Percentiles rank a stretch among this genome's conserved stretches.
Conservation (phyloP, 2,329 filamentous ascomycete species). For the Xylaria sp. region DNA sequence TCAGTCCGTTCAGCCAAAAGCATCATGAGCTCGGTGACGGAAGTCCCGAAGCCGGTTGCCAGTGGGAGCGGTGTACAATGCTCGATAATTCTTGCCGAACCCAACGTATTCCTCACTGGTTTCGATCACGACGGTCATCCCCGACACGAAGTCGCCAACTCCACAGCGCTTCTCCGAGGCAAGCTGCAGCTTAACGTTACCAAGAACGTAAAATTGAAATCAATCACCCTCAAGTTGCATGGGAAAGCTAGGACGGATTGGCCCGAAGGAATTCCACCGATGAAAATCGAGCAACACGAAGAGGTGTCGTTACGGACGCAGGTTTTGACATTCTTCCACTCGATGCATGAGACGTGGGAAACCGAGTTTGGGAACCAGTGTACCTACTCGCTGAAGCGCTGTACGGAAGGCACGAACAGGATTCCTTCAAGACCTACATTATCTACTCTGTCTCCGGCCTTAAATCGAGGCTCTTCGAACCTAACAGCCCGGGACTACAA, state of each 20-base stretch:
- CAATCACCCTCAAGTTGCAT: slow-evolving; percentile 85
- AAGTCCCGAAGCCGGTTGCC: slow-evolving; percentile 78
- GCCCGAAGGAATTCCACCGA: slow-evolving; percentile 93
- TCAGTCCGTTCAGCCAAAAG: slow-evolving; percentile 63
- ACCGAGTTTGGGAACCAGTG: slow-evolving; percentile 73
- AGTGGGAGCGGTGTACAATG: slow-evolving; percentile 80
- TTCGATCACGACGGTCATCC: slow-evolving; percentile 76
- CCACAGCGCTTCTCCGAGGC: slow-evolving; percentile 85
- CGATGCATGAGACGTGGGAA: slow-evolving; percentile 70
- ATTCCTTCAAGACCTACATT: slow-evolving; percentile 48
- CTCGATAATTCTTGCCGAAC: slow-evolving; percentile 80
- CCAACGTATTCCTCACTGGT: slow-evolving; percentile 81
- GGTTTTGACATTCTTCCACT: slow-evolving; percentile 92
- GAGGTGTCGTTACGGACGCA: slow-evolving; percentile 89
- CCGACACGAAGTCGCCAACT: slow-evolving; percentile 66
- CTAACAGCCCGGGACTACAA: slow-evolving; percentile 66
- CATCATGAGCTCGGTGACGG: slow-evolving; percentile 63
- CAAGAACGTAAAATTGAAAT: slow-evolving; percentile 93
- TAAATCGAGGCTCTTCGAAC: slow-evolving; percentile 48
- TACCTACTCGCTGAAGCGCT: slow-evolving; percentile 61
- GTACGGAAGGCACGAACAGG: slow-evolving; percentile 49
- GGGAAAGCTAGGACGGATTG: slow-evolving; percentile 91
- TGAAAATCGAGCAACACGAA: slow-evolving; percentile 85
- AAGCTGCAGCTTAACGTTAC: slow-evolving; percentile 83
- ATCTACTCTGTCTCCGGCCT: slow-evolving; percentile 50